Conservation (phyloP, 129 eudicot species). For the Erigeron canadensis region DNA sequence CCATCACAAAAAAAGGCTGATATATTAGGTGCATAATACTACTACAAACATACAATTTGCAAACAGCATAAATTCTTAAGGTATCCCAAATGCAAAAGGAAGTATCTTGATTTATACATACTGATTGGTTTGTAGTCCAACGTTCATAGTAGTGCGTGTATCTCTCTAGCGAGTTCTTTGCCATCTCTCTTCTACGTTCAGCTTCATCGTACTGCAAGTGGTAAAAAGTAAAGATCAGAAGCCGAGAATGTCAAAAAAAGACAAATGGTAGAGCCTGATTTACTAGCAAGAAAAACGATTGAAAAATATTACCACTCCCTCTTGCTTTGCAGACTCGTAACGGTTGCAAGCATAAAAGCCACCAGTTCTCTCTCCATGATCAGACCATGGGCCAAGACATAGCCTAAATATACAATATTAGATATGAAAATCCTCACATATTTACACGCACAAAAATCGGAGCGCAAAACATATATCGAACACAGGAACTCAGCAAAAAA, state of each 20-base stretch:
- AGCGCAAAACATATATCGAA: not conserved
- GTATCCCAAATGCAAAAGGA: not conserved
- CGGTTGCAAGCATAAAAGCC: slow-evolving; percentile 96
- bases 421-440: not conserved
- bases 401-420: slow-evolving; percentile 50
- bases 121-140: slow-evolving; percentile 97
- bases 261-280: not conserved
- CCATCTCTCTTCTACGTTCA: slow-evolving; percentile 42
- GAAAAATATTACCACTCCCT: slow-evolving; percentile 68
- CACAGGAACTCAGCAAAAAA: too few relatives aligned
- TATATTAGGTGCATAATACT: slow-evolving; percentile 7
- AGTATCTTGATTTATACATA: slow-evolving; percentile 35
- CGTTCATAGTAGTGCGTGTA: slow-evolving; percentile 98
- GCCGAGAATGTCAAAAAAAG: not conserved
- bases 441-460: not conserved
- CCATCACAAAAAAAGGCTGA: slow-evolving; percentile 23
- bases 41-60: not conserved
- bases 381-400: slow-evolving; percentile 96
- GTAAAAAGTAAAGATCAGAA: not conserved
- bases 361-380: slow-evolving; percentile 99
- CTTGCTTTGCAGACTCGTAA: slow-evolving; percentile 78
- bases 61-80: slow-evolving; percentile 4
- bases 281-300: slow-evolving; percentile 9
- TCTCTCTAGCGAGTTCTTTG: slow-evolving; percentile 93
- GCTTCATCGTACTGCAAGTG: slow-evolving; percentile 22